Percentiles rank a stretch among this genome's conserved stretches.
Conservation (phyloP, 2,329 filamentous ascomycete genomes). For the Curvularia eragrostidis region DNA sequence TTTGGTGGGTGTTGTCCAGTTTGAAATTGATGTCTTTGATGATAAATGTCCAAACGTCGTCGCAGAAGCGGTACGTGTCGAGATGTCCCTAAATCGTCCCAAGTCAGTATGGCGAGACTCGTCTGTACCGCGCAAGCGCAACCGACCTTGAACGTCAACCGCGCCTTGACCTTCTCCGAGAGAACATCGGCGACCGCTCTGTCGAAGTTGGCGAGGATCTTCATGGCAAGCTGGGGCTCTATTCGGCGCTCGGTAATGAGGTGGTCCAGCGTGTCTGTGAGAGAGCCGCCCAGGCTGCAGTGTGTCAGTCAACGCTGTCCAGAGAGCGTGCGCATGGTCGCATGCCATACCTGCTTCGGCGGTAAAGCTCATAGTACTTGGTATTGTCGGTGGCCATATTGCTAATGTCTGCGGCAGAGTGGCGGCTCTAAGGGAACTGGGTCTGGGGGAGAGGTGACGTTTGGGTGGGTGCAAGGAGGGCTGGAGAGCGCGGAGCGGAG, state of each 20-base stretch:
- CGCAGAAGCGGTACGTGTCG: constrained; percentile 98
- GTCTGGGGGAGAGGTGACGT: constrained; percentile 18
- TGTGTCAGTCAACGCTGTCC: constrained; percentile 35
- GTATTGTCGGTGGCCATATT: constrained; percentile 52
- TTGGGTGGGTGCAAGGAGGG: constrained; percentile 4
- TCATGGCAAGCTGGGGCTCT: constrained; percentile 98
- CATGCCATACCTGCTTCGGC: constrained; percentile 84
- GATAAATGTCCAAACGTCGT: constrained; percentile 99
- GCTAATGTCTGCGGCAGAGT: constrained; percentile 21
- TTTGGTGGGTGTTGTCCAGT: constrained; percentile 79
- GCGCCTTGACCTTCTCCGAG: constrained; percentile 88
- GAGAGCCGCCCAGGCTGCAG: constrained; percentile 82
- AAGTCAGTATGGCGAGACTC: constrained; percentile 24
- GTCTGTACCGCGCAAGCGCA: constrained; percentile 3
- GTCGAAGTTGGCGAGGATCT: constrained; percentile 95
- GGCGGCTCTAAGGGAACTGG: too few species aligned
- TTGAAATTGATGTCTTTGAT: constrained; percentile 99
- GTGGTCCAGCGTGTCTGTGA: constrained; percentile 97
- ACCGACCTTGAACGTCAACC: constrained; percentile 90
- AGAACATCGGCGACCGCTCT: constrained; percentile 89
- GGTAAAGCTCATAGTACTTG: constrained; percentile 92
- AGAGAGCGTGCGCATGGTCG: constrained; percentile 12
- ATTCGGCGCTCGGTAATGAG: constrained; percentile 94
- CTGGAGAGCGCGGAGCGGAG: constrained; percentile 3
- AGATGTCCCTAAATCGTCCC: constrained; percentile 75